Evolutionary conservation across 2,329 filamentous ascomycete species (phyloP), one percentile per base, ranked within the genome.

Genomic region (Venturia aucupariae): DNA sequence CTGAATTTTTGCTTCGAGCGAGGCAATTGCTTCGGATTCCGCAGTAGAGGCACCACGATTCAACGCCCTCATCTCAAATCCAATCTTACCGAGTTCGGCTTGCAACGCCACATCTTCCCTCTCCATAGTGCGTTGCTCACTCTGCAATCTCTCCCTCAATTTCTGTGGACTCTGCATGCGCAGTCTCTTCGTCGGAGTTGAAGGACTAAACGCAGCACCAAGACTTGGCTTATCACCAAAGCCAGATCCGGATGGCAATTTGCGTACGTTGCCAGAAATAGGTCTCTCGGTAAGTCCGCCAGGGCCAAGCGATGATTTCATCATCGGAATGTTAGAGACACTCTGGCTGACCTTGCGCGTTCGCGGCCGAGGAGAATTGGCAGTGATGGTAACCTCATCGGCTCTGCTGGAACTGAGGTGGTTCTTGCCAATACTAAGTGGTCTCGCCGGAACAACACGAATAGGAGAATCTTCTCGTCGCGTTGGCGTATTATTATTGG

Each of bases 71-170:
- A 96, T 85, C 73, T 97, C 92, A 65, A 90, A 86, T 0, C 89
- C 84, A 69, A 97, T 93, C 68, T 88, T 88, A 61, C 84, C 85
- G 10, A 97, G 79, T 72, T 97, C 92, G 4, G 85, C 84, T 73
- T 88, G 85, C 17, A 97, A 76, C 3, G 83, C 83, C 2, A 82
- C 81, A 67, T 92, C 90, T 0, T 87, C 86, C 10, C 86, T 85
- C 5, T 86, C 84, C 19, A 92, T 85, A 0, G 87, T 84, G 64
- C 84, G 86, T 75, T 92, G 91, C 73, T 96, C 92, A 60, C 85
- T 87, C 70, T 93, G 88, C 0, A 97, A 81, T 41, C 93, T 87
- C 76, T 97, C 92, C 22, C 92, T 89, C 54, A 87, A 77, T 75
- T 86, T 86, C 68, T 86, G 83, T 3, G 84, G 84, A 44, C 81